These are phyloP conservation scores for Trichophyton schoenleinii DNA, from an alignment of 2,329 filamentous ascomycete genomes.

Conservation along the genomic window DNA sequence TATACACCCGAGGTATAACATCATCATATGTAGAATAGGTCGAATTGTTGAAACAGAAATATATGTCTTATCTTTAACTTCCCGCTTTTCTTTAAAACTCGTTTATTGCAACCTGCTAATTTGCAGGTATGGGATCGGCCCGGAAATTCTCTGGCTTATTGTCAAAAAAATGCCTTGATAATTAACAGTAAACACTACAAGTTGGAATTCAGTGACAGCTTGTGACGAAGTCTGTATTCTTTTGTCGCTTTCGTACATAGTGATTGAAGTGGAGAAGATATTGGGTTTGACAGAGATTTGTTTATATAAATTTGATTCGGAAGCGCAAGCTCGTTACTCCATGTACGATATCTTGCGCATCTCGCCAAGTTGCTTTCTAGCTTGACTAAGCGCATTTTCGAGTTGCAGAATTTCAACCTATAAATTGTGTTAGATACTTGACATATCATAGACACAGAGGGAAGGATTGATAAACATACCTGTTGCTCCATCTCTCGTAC, in stretches of 20 bases:
- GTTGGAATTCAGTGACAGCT: not conserved
- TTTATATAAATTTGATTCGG: not conserved
- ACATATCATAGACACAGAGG: constrained; percentile 5
- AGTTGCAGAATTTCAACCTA: constrained; percentile 95
- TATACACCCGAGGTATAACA: not conserved
- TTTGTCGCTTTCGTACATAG: not conserved
- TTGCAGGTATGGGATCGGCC: too few species aligned
- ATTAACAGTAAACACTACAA: not conserved
- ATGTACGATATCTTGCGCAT: constrained; percentile 97
- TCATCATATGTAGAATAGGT: constrained; percentile 3
- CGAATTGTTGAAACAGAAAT: constrained; percentile 2
- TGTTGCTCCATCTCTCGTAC: constrained; percentile 98
- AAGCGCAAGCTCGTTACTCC: constrained; percentile 42
- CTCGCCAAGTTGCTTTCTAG: constrained; percentile 75
- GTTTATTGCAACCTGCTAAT: not conserved
- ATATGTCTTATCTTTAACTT: not conserved
- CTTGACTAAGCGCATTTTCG: constrained; percentile 70
- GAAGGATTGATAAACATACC: constrained; percentile 43
- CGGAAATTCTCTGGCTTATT: too few species aligned
- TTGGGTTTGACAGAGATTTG: not conserved
- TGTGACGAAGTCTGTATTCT: not conserved
- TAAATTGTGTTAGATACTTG: not conserved
- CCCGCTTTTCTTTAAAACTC: not conserved
- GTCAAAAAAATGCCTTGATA: too few species aligned
- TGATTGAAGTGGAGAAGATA: not conserved